phyloP scores from a whole-genome alignment of 2,329 filamentous ascomycete species.

The Fusarium camptoceras region DNA sequence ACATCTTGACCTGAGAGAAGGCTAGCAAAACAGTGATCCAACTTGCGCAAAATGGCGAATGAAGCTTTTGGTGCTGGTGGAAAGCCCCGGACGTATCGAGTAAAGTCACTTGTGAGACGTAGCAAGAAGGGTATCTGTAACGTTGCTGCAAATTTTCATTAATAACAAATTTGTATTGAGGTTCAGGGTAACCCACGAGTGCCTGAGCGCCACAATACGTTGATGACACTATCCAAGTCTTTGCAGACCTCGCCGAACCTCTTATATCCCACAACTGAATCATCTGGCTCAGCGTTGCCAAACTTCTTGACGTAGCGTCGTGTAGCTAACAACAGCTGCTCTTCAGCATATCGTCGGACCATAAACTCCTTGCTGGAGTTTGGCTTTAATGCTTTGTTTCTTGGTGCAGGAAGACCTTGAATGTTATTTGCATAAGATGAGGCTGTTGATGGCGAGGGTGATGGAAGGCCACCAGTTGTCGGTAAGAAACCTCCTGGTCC shows the following conservation, averaged over 20 bases:
- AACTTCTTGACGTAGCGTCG: constrained; percentile 72
- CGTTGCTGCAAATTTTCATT: constrained; percentile 28
- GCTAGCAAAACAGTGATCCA: constrained; percentile 86
- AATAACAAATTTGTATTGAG: neutral
- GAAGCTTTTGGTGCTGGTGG: constrained; percentile 70
- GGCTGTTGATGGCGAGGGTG: constrained; percentile 64
- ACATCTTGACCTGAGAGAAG: constrained; percentile 76
- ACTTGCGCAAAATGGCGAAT: constrained; percentile 78
- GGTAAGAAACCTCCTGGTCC: constrained; percentile 66
- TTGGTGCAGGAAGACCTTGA: constrained; percentile 65
- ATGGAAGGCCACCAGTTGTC: constrained; percentile 58
- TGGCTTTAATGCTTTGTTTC: constrained; percentile 63
- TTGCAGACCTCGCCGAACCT: constrained; percentile 76
- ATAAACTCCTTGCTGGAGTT: constrained; percentile 71
- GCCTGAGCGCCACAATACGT: constrained; percentile 87
- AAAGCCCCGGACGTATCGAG: constrained; percentile 79
- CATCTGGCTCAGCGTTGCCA: constrained; percentile 57
- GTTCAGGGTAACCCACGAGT: constrained; percentile 72
- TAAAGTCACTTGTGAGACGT: constrained; percentile 78
- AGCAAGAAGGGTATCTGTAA: constrained; percentile 88
- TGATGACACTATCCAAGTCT: constrained; percentile 79
- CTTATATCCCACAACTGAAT: constrained; percentile 64
- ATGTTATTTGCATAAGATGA: constrained; percentile 55
- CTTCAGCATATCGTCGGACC: constrained; percentile 68
- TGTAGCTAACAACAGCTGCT: constrained; percentile 64